These are phyloP conservation scores for Fagus crenata DNA, from an alignment of 306 rosid species.

Conservation along the genomic window DNA sequence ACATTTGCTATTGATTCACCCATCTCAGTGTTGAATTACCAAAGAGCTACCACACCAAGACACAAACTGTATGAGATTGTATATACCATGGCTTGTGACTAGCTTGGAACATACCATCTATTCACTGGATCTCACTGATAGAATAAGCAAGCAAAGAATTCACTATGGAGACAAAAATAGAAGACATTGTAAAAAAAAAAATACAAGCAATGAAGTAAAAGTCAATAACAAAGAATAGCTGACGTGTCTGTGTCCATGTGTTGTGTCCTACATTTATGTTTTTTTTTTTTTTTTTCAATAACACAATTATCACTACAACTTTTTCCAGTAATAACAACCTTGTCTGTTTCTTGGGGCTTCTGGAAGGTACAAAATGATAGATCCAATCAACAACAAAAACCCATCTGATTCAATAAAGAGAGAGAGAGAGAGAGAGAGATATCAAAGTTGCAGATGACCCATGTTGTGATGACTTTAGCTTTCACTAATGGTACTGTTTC, in stretches of 20 bases:
- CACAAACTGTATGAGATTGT: slow-evolving; percentile 5
- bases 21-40: slow-evolving; percentile 30
- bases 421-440: slow-evolving; percentile 27
- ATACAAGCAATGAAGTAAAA: slow-evolving; percentile 31
- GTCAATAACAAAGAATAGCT: slow-evolving; percentile 32
- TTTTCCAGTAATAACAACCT: slow-evolving; percentile 34
- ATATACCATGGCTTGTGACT: slow-evolving; percentile 24
- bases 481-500: slow-evolving; percentile 38
- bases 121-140: slow-evolving; percentile 49
- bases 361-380: slow-evolving; percentile 51
- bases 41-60: slow-evolving; percentile 28
- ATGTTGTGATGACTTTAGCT: slow-evolving; percentile 32
- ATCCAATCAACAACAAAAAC: slow-evolving; percentile 43
- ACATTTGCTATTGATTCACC: slow-evolving; percentile 62
- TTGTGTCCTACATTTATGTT: slow-evolving; percentile 23
- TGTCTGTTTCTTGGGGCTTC: slow-evolving; percentile 54
- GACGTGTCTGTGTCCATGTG: slow-evolving; percentile 37
- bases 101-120: slow-evolving; percentile 32
- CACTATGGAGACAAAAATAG: slow-evolving; percentile 50
- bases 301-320: slow-evolving; percentile 38
- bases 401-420: slow-evolving; percentile 12
- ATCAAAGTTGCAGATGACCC: slow-evolving; percentile 34
- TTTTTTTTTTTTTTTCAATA: slow-evolving; percentile 13
- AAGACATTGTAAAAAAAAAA: slow-evolving; percentile 15
- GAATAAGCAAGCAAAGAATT: slow-evolving; percentile 35